Evolutionary conservation across 2,329 filamentous ascomycete genomes (phyloP), one percentile per base, ranked within the genome.

Genomic region (Fusarium bulbicola): DNA sequence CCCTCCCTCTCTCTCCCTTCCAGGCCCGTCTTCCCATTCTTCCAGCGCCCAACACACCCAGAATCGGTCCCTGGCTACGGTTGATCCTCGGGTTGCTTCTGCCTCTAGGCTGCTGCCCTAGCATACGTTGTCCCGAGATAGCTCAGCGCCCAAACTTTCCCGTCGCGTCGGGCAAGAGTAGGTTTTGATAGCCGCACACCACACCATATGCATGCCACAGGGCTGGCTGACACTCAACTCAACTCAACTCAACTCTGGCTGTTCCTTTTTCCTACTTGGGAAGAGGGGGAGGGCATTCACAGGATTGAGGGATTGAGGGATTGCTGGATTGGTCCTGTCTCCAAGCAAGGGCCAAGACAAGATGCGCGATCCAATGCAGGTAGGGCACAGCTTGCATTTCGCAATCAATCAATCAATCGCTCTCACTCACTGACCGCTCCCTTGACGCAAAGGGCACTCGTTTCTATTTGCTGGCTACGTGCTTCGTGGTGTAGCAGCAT

Each of bases 361-460:
- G 50, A 70, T 70, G 60, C 66, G 67, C 64, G 49, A 68, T 70
- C 60, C 60, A 66, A 70, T 70, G 66, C 53, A 70, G 67, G 66
- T 47, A 56, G 36, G 50, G 50, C 46, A 63, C 47, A 40, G 24
- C 50, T 53, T 40, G 68, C 54, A 66, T 32, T 65, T 54, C 34
- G 68, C 69, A 65, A 61, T 21, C 26, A 45, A 26, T 26, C 18
- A 21, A 40, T 40, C 37, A 40, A 21, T 34, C 32, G 32, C 32
- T 32, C 32, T 34, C 32, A 34, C 32, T 67, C 54, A 62, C 58
- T 72, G 69, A 72, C 69, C 69, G 69, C 69, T 64, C 57, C 64
- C 69, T 72, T 63, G 26, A 28, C 28, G 58, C 56, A 69, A 49
- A 58, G 66, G 39, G 34, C 47, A 57, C 62, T 63, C 42, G 62